Conservation (phyloP, 2,329 filamentous ascomycete species). For the Diplodia seriata region DNA sequence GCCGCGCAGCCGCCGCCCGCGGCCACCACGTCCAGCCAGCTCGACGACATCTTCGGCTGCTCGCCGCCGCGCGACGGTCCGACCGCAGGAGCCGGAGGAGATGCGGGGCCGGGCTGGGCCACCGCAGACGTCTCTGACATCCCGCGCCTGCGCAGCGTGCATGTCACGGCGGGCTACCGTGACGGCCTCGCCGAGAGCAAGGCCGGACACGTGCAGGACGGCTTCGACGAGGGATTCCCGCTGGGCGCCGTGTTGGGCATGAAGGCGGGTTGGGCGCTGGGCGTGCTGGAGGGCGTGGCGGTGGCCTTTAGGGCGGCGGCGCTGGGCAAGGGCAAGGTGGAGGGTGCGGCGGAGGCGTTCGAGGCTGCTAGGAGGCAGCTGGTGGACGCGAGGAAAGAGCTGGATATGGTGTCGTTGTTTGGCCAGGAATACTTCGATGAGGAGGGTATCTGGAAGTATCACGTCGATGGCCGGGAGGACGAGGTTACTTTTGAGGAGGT, state of each 20-base stretch:
- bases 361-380: conserved; percentile 44
- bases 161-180: conserved; percentile 86
- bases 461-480: conserved; percentile 54
- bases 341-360: conserved; percentile 18
- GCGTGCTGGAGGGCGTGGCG: conserved; percentile 75
- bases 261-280: conserved; percentile 75
- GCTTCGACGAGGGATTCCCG: conserved; percentile 90
- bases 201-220: conserved; percentile 75
- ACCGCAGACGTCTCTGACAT: conserved; percentile 68
- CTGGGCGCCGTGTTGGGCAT: conserved; percentile 83
- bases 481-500: conserved; percentile 53
- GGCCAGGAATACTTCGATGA: conserved; percentile 69
- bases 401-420: conserved; percentile 70
- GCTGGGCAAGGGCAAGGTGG: conserved; percentile 36
- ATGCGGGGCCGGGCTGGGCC: background rate
- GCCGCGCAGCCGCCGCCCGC: background rate
- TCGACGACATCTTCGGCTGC: conserved; percentile 58
- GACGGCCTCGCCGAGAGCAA: conserved; percentile 84
- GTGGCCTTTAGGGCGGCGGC: conserved; percentile 52
- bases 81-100: background rate
- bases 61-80: conserved; percentile 33
- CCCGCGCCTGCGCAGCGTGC: conserved; percentile 74
- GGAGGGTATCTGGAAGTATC: conserved; percentile 75
- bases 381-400: conserved; percentile 61
- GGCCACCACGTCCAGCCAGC: conserved; percentile 38